Evolutionary conservation across 352 stramenopile genomes (phyloP).

Genomic region (Globisporangium echinulatum): DNA sequence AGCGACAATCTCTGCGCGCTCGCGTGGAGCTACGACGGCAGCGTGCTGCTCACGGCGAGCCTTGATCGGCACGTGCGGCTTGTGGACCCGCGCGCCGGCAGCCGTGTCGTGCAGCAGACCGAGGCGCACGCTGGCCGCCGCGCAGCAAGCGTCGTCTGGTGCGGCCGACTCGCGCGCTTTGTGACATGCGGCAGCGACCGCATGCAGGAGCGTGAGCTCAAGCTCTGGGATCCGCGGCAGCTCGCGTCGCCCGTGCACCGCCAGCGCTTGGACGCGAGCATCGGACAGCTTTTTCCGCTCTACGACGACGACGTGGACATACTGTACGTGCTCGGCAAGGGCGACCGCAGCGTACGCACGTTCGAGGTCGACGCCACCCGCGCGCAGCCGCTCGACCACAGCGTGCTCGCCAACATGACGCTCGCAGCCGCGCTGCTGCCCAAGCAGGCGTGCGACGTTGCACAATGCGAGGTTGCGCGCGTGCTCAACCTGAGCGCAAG

Average conservation of each 20-base stretch:
- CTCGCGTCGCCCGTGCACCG: conserved; percentile 41
- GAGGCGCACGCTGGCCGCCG: conserved; percentile 42
- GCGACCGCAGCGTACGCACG: conserved; percentile 48
- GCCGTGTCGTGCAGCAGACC: conserved; percentile 8
- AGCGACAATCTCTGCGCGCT: conserved; percentile 22
- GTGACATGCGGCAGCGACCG: conserved; percentile 51
- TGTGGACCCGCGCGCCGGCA: conserved; percentile 38
- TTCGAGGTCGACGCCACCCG: conserved; percentile 53
- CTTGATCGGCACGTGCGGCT: conserved; percentile 43
- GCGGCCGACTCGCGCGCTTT: conserved; percentile 41
- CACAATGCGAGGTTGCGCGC: conserved; percentile 53
- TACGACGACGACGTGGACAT: conserved; percentile 65
- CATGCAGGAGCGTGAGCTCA: conserved; percentile 71
- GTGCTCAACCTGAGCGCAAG: conserved; percentile 53
- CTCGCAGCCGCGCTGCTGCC: conserved; percentile 45
- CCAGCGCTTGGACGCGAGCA: conserved; percentile 57
- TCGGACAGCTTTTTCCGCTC: conserved; percentile 59
- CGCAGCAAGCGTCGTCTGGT: conserved; percentile 52
- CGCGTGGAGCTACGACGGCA: conserved; percentile 72
- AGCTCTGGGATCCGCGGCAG: conserved; percentile 69
- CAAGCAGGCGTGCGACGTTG: conserved; percentile 45
- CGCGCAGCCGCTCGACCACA: conserved; percentile 49
- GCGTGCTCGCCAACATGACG: conserved; percentile 42
- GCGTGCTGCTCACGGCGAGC: conserved; percentile 32
- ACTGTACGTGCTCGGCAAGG: conserved; percentile 65